phyloP scores from a whole-genome alignment of 2,329 filamentous ascomycete genomes.

The Talaromyces rugulosus region DNA sequence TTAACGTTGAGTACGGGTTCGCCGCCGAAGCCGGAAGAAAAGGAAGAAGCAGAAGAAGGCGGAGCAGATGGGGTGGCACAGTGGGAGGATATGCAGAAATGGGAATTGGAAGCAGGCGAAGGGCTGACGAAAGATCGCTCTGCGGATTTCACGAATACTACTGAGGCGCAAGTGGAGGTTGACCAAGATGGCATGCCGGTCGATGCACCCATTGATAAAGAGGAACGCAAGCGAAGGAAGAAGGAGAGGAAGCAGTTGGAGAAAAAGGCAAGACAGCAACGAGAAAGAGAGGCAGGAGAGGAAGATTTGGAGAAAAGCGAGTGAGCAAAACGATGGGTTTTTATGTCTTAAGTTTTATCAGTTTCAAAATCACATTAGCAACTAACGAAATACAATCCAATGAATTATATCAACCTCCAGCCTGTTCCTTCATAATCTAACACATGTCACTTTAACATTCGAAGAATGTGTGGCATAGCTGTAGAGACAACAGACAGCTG shows the following conservation, averaged over 20 bases:
- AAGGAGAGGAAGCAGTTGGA: slow-evolving; percentile 49
- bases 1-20: slow-evolving; percentile 31
- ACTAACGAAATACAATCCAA: neutral
- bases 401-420: neutral
- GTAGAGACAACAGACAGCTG: slow-evolving; percentile 1
- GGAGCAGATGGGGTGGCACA: slow-evolving; percentile 24
- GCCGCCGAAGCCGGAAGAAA: slow-evolving; percentile 7
- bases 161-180: slow-evolving; percentile 32
- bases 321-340: neutral
- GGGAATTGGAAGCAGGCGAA: slow-evolving; percentile 30
- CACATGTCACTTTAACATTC: neutral
- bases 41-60: slow-evolving; percentile 20
- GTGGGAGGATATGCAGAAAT: slow-evolving; percentile 34
- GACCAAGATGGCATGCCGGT: slow-evolving; percentile 31
- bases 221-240: slow-evolving; percentile 53
- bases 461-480: neutral
- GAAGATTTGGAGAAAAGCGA: slow-evolving; percentile 12
- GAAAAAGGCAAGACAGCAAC: slow-evolving; percentile 28
- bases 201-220: slow-evolving; percentile 41
- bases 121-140: slow-evolving; percentile 2
- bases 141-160: slow-evolving; percentile 15
- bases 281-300: slow-evolving; percentile 21
- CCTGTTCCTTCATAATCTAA: neutral
- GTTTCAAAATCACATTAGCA: neutral
- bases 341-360: neutral